phyloP scores from a whole-genome alignment of 306 rosid genomes.

The Quercus aquifolioides region DNA sequence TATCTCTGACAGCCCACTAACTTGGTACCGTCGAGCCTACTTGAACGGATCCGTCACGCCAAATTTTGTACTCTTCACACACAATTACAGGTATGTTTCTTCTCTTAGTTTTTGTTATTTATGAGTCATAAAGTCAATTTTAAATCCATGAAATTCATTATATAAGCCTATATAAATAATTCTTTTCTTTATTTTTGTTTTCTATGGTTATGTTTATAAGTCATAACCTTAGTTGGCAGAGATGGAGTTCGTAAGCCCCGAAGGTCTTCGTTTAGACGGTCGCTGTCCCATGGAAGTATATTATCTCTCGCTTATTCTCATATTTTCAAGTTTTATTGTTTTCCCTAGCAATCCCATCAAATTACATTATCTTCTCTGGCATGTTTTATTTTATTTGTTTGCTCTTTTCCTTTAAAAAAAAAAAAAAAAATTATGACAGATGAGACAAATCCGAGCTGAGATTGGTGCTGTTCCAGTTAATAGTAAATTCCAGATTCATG shows the following conservation, averaged over 20 bases:
- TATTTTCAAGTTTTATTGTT: not conserved
- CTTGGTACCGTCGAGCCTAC: too few species aligned
- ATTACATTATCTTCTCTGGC: constrained; percentile 12
- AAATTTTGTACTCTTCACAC: too few species aligned
- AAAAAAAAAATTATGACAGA: constrained; percentile 26
- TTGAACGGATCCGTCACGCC: too few species aligned
- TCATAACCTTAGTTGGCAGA: not conserved
- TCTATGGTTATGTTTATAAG: too few species aligned
- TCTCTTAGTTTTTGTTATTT: too few species aligned
- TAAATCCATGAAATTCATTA: too few species aligned
- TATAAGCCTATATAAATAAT: too few species aligned
- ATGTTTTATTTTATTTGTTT: not conserved
- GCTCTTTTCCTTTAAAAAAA: not conserved
- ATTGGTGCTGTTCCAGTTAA: not conserved
- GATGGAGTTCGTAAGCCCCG: constrained; percentile 88
- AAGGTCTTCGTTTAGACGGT: constrained; percentile 90
- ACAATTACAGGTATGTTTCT: too few species aligned
- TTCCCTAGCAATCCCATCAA: constrained; percentile 14
- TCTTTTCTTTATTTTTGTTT: too few species aligned
- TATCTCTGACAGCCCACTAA: too few species aligned
- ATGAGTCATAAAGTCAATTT: too few species aligned
- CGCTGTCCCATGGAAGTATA: constrained; percentile 64
- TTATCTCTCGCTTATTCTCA: not conserved
- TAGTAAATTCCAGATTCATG: too few species aligned
- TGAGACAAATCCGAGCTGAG: constrained; percentile 91